Percentiles rank a stretch among this genome's conserved stretches.
phyloP scores from a whole-genome alignment of 2,329 filamentous ascomycete genomes.

The Raffaelea arxii region DNA sequence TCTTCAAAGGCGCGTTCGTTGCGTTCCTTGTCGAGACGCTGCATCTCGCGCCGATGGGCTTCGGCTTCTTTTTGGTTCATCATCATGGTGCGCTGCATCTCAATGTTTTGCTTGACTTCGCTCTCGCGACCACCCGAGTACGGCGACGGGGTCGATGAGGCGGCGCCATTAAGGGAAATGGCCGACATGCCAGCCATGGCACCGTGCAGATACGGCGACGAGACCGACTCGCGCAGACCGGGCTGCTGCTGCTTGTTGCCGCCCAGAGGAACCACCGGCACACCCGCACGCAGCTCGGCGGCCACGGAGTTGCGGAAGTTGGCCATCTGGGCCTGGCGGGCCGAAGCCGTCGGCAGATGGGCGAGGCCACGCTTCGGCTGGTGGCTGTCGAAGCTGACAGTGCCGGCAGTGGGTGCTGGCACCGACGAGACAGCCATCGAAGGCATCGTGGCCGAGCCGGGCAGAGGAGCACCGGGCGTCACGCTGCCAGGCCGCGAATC shows the following conservation, averaged over 20 bases:
- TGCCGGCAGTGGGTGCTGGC: constrained; percentile 19
- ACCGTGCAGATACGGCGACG: constrained; percentile 21
- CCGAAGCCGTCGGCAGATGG: constrained; percentile 27
- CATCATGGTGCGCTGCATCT: constrained; percentile 44
- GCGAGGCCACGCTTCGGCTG: constrained; percentile 38
- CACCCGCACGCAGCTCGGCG: constrained; percentile 44
- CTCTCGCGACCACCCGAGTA: constrained; percentile 23
- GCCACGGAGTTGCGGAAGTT: constrained; percentile 58
- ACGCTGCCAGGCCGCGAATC: background rate
- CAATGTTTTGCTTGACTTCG: constrained; percentile 37
- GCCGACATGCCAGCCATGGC: background rate
- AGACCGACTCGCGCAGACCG: constrained; percentile 6
- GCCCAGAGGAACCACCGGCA: constrained; percentile 16
- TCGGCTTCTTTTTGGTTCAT: constrained; percentile 55
- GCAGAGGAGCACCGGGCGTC: background rate
- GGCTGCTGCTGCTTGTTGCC: background rate
- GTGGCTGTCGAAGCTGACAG: constrained; percentile 39
- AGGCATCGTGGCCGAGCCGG: background rate
- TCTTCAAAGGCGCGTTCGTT: constrained; percentile 58
- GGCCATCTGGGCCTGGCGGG: constrained; percentile 51
- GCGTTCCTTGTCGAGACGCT: constrained; percentile 46
- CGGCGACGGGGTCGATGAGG: constrained; percentile 9
- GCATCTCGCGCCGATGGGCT: constrained; percentile 48
- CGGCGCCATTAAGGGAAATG: background rate
- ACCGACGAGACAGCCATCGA: background rate